Base-by-base conservation (phyloP, 805 yeast genomes). In the Sungouiozyma intestinalis region DNA sequence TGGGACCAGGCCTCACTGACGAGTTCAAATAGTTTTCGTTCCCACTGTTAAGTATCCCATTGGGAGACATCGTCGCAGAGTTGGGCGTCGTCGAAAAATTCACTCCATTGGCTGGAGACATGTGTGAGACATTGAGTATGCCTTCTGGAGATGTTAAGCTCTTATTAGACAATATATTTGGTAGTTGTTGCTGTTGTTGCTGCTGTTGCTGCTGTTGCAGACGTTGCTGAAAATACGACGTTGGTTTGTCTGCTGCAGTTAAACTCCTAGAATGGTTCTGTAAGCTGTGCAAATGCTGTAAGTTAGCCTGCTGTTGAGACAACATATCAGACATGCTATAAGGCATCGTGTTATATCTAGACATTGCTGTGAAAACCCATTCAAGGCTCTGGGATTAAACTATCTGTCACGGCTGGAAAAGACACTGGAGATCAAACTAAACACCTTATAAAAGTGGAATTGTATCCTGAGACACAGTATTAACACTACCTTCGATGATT, bases 181-280 rank as follows among this genome's bases (percentile, higher is more conserved):
- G 41, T 24, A 21, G 16, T 38, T 38, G 43, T 31, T 47, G 42
- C 39, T 45, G 51, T 29, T 40, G 48, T 13, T 16, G 36, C 41
- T 20, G 38, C 35, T 41, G 37, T 16, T 32, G 48, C 27, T 45
- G 46, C 21, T 39, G 37, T 17, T 33, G 31, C 17, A 31, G 15
- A 8, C 16, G 31, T 16, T 43, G 39, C 21, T 39, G 42, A 16
- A 35, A 29, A 16, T 39, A 42, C 9, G 38, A 27, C n/a, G 32
- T 33, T 9, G 41, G 37, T 17, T 40, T 18, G 15, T 40, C 46
- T 16, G 36, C 40, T 45, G 65, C 63, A 45, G 65, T 62, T 40
- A 72, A 52, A 21, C 73, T 67, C 37, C 58, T 64, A 1, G 73
- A 62, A 21, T 5, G 52, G 49, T n/a, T 57, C 52, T 42, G 40